Evolutionary conservation across 257 asterid genomes (phyloP).

Genomic region (Capsicum chinense): DNA sequence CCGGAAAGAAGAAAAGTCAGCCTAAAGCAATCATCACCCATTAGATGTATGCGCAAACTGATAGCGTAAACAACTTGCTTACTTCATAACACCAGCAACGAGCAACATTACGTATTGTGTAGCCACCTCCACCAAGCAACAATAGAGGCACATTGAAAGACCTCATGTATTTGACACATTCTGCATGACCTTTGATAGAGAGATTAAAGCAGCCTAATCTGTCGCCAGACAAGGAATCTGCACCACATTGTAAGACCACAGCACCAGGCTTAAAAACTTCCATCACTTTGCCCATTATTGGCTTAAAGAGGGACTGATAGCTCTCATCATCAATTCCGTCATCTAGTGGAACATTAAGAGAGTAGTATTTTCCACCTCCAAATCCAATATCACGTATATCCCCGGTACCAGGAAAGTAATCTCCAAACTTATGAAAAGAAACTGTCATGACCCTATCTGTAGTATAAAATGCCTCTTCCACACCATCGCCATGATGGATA

Average conservation of each 20-base stretch:
- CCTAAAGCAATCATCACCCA: not conserved
- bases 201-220: constrained; percentile 53
- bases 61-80: constrained; percentile 22
- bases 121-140: constrained; percentile 53
- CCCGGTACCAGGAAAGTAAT: constrained; percentile 54
- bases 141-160: constrained; percentile 49
- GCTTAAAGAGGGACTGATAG: constrained; percentile 52
- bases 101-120: constrained; percentile 54
- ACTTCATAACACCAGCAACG: constrained; percentile 58
- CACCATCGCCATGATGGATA: constrained; percentile 53
- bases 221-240: constrained; percentile 52
- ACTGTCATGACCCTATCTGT: constrained; percentile 59
- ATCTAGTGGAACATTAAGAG: constrained; percentile 52
- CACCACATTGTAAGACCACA: constrained; percentile 55
- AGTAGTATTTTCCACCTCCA: constrained; percentile 47
- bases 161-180: constrained; percentile 52
- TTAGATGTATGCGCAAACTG: not conserved
- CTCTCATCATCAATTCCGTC: constrained; percentile 55
- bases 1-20: not conserved
- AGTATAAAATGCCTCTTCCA: constrained; percentile 52
- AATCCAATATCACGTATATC: constrained; percentile 46
- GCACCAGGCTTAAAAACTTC: constrained; percentile 52
- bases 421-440: constrained; percentile 55
- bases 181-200: constrained; percentile 50
- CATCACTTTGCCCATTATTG: constrained; percentile 54